Conservation (phyloP, 2,329 filamentous ascomycete genomes). For the Coccinonectria pachysandricola region DNA sequence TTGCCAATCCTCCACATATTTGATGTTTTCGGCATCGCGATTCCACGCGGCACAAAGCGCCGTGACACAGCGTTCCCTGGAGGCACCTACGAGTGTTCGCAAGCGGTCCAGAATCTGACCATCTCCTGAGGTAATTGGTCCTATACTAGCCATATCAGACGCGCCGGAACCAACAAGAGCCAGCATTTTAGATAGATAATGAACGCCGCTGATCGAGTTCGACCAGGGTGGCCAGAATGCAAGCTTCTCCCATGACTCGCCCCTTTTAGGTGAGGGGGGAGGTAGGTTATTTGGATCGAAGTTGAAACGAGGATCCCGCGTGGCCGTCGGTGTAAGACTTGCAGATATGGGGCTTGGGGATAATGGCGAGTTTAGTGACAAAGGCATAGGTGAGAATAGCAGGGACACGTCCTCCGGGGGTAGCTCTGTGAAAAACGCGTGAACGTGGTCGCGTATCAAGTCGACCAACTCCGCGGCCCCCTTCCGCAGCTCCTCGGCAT, state of each 20-base stretch:
- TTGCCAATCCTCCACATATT: constrained; percentile 88
- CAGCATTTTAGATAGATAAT: constrained; percentile 78
- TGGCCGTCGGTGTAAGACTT: constrained; percentile 42
- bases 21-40: constrained; percentile 84
- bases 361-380: constrained; percentile 49
- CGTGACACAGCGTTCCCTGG: constrained; percentile 75
- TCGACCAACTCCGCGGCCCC: constrained; percentile 75
- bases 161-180: constrained; percentile 76
- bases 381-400: constrained; percentile 70
- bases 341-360: constrained; percentile 22
- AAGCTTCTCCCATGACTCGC: constrained; percentile 84
- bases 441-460: constrained; percentile 68
- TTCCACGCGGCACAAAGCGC: constrained; percentile 89
- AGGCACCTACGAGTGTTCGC: constrained; percentile 61
- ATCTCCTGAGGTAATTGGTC: constrained; percentile 49
- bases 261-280: constrained; percentile 63
- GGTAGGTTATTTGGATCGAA: constrained; percentile 71
- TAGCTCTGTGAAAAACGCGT: constrained; percentile 74
- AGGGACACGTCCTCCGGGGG: constrained; percentile 86
- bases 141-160: constrained; percentile 71
- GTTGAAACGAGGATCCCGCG: constrained; percentile 64
- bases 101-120: constrained; percentile 59
- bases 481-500: constrained; percentile 61
- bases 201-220: constrained; percentile 83
- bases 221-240: constrained; percentile 94